phyloP scores from a whole-genome alignment of 345 rosid species.

The Geranium brycei region DNA sequence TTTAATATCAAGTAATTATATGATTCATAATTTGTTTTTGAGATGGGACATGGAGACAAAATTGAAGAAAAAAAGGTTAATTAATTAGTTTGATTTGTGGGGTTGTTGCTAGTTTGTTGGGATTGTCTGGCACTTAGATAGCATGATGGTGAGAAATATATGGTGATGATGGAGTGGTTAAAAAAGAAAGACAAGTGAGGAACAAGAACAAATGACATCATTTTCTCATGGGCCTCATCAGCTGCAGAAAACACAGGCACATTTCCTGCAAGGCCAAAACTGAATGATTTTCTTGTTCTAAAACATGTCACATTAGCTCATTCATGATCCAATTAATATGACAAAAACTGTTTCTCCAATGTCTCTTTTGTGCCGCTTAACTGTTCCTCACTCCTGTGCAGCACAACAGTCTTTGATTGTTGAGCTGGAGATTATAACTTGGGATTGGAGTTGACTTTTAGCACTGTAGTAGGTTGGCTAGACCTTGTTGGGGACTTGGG shows the following conservation, averaged over 20 bases:
- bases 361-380: neutral
- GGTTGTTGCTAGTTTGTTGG: neutral
- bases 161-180: neutral
- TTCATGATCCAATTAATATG: neutral
- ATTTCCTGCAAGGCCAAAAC: neutral
- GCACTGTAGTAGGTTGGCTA: too few species aligned
- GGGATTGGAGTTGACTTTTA: too few species aligned
- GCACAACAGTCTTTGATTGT: too few species aligned
- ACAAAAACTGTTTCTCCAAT: neutral
- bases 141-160: neutral
- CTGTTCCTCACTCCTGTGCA: too few species aligned
- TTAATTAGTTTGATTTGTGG: neutral
- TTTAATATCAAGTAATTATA: too few species aligned
- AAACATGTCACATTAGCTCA: too few species aligned
- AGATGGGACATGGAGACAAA: too few species aligned
- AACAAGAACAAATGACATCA: neutral
- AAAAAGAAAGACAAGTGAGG: neutral
- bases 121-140: neutral
- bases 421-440: too few species aligned
- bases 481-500: too few species aligned
- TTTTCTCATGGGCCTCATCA: neutral
- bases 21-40: too few species aligned
- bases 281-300: neutral
- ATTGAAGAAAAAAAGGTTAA: neutral
- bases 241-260: neutral